phyloP scores from a whole-genome alignment of 2,329 filamentous ascomycete genomes.

The Xylariaceae sp. region DNA sequence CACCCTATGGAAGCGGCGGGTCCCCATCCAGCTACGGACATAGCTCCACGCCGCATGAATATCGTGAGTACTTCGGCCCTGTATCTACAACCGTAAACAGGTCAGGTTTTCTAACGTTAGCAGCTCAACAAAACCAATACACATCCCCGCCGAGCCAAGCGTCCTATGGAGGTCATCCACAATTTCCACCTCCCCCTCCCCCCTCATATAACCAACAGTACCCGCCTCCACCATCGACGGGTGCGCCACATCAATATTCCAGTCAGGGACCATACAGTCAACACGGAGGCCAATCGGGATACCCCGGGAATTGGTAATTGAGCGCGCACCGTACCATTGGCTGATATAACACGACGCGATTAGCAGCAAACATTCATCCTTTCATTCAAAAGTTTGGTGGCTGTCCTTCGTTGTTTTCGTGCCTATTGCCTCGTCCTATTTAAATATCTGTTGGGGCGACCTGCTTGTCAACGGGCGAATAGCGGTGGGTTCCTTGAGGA shows the following conservation, averaged over 20 bases:
- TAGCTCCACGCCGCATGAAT: constrained; percentile 28
- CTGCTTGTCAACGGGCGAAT: constrained; percentile 1
- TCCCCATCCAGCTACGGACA: constrained; percentile 28
- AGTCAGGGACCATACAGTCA: constrained; percentile 29
- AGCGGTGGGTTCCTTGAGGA: neutral
- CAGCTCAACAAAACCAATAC: constrained; percentile 30
- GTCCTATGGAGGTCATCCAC: constrained; percentile 28
- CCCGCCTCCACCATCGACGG: constrained; percentile 24
- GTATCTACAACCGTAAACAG: neutral
- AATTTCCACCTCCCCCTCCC: constrained; percentile 30
- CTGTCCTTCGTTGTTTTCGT: neutral
- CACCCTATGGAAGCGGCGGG: constrained; percentile 21
- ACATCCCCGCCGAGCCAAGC: constrained; percentile 26
- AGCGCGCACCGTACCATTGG: neutral
- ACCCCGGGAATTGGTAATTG: constrained; percentile 31
- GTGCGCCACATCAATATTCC: constrained; percentile 24
- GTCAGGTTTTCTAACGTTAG: constrained; percentile 10
- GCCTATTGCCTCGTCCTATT: neutral
- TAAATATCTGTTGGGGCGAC: neutral
- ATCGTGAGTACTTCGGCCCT: constrained; percentile 24
- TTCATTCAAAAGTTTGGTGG: neutral
- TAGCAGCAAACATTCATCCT: neutral
- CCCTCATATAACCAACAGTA: constrained; percentile 26
- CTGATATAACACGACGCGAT: neutral
- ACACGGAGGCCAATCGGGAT: constrained; percentile 31